Base-by-base conservation (phyloP, 495 filamentous ascomycete genomes). In the Sordaria brevicollis region DNA sequence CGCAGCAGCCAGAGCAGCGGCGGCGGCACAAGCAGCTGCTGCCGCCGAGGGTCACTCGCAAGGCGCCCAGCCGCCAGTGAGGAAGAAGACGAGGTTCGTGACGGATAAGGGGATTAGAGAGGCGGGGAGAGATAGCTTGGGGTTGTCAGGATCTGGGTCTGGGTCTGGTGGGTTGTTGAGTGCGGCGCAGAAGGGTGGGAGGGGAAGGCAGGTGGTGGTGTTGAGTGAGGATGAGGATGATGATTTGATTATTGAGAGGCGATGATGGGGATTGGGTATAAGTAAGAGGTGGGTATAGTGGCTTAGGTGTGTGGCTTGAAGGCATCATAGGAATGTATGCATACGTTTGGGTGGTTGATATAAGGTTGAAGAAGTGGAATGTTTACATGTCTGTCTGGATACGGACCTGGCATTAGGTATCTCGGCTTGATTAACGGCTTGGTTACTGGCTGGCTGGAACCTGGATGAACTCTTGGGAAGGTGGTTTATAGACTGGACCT, bases 11-110 rank as follows among this genome's bases (percentile, higher is more conserved):
- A 62, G 49, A 33, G 49, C 49, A 17, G 49, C 49, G 2, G 49
- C 49, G 5, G 25, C 49, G 0, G 49, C 49, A 62, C 49, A 62
- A 31, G 15, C 36, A 17, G 65, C 68, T 19, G 25, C 34, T 65
- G 38, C 57, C 15, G 65, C 10, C n/a, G 33, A 36, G 8, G 68
- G 66, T 17, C 8, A 33, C 9, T 68, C 43, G 15, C 43, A 38
- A 34, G 33, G 34, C 1, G 13, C 43, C 34, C 72, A 73, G 39
- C 79, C 82, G 76, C 85, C 87, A 5, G 83, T 86, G 13, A 82
- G 84, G 73, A 94, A 95, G 79, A 95, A 93, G 82, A 95, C 92
- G 15, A 82, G 92, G 19, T 95, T 96, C 74, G 86, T 93, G 41
- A 94, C 89, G 35, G 86, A 87, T 33, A 90, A 89, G 76, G 91